Percentiles rank a stretch among this genome's conserved stretches.
phyloP scores from a whole-genome alignment of 768 basidiomycete genomes.

The Candolleomyces aberdarensis region DNA sequence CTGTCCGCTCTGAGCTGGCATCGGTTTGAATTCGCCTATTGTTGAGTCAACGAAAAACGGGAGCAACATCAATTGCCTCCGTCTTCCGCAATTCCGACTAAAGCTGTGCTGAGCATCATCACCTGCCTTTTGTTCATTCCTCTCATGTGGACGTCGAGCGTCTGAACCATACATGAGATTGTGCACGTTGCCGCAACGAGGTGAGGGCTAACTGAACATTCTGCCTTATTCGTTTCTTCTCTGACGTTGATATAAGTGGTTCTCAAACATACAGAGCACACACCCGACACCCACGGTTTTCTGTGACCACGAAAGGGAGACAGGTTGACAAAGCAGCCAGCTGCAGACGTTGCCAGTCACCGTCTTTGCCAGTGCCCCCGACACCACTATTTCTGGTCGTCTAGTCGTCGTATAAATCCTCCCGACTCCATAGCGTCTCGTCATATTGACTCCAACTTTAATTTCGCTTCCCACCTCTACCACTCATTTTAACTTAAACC shows the following conservation, averaged over 20 bases:
- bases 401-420: neutral
- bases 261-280: too few species aligned
- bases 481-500: neutral
- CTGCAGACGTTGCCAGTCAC: too few species aligned
- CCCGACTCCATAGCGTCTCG: neutral
- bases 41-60: neutral
- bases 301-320: too few species aligned
- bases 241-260: neutral
- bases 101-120: neutral
- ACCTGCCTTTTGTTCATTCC: neutral
- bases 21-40: too few species aligned
- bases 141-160: neutral
- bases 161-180: neutral
- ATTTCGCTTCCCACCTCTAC: neutral
- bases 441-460: neutral
- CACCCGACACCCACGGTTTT: too few species aligned
- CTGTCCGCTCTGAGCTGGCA: too few species aligned
- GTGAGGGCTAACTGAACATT: neutral
- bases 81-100: neutral
- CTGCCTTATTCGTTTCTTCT: neutral
- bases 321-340: too few species aligned
- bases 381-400: neutral
- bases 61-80: neutral
- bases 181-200: neutral
- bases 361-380: neutral